These are phyloP conservation scores for Stereum hirsutum DNA, from an alignment of 1,284 basidiomycete genomes.

Conservation along the genomic window DNA sequence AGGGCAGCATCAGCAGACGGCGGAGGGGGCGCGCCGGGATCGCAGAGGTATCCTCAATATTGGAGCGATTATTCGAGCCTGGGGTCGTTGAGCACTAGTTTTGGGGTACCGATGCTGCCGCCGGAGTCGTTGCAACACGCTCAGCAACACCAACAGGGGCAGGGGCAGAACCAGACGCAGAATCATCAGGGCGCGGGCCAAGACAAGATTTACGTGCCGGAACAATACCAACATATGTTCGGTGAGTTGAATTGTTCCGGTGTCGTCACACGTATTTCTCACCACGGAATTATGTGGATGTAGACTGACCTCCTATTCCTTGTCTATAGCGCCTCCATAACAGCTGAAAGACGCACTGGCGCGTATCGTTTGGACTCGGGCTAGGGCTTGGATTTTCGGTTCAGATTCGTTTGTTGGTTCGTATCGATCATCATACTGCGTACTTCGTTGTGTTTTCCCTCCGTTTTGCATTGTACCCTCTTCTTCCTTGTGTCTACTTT, in stretches of 20 bases:
- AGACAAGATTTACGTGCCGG: conserved; percentile 3
- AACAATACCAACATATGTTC: conserved; percentile 6
- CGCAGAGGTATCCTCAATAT: conserved; percentile 37
- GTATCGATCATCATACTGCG: background rate
- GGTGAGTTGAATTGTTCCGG: too few relatives aligned
- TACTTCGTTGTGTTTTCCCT: background rate
- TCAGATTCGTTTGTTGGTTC: too few relatives aligned
- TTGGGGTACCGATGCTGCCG: background rate
- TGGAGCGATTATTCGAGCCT: conserved; percentile 57
- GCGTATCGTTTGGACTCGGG: too few relatives aligned
- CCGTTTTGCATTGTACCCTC: background rate
- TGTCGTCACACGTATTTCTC: too few relatives aligned
- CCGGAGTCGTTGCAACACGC: background rate
- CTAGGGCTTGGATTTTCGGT: too few relatives aligned
- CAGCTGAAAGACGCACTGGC: too few relatives aligned
- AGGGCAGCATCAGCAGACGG: conserved; percentile 1
- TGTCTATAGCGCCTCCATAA: too few relatives aligned
- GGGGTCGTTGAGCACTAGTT: conserved; percentile 42
- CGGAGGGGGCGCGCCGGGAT: conserved; percentile 13
- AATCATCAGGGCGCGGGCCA: background rate
- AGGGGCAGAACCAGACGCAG: background rate
- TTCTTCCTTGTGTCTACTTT: background rate
- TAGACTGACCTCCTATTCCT: too few relatives aligned
- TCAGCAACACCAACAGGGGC: background rate
- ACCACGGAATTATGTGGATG: too few relatives aligned